These are phyloP conservation scores for Puccinia hordei DNA, from an alignment of 1,284 basidiomycete genomes.

Conservation along the genomic window DNA sequence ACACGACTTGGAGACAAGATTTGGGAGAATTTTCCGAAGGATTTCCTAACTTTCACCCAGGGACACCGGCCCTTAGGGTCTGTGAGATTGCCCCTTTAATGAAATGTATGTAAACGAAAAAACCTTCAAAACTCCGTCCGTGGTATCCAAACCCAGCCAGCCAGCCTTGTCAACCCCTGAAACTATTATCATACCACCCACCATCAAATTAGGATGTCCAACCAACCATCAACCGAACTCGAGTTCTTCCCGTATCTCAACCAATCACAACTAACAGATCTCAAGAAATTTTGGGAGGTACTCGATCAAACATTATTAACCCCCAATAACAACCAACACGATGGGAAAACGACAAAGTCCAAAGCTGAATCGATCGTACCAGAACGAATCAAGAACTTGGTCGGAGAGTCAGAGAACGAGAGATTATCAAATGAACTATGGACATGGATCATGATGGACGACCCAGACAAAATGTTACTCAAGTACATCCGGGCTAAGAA, in stretches of 20 bases:
- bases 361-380: not conserved
- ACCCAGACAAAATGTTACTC: constrained; percentile 36
- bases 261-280: not conserved
- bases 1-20: too few species aligned
- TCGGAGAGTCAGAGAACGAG: not conserved
- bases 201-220: not conserved
- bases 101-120: too few species aligned
- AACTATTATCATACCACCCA: not conserved
- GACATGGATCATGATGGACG: constrained; percentile 47
- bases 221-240: constrained; percentile 15
- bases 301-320: not conserved
- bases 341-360: not conserved
- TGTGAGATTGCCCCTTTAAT: too few species aligned
- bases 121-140: too few species aligned
- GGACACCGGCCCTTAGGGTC: too few species aligned
- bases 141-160: too few species aligned
- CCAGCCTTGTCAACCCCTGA: too few species aligned
- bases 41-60: too few species aligned
- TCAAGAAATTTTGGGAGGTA: constrained; percentile 33
- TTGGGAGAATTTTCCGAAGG: too few species aligned
- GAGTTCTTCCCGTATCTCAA: constrained; percentile 14
- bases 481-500: constrained; percentile 47
- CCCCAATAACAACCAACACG: not conserved
- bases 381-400: not conserved
- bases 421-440: constrained; percentile 9